phyloP scores from a whole-genome alignment of 202 grass and related monocot genomes.

The Schoenoplectus triqueter region DNA sequence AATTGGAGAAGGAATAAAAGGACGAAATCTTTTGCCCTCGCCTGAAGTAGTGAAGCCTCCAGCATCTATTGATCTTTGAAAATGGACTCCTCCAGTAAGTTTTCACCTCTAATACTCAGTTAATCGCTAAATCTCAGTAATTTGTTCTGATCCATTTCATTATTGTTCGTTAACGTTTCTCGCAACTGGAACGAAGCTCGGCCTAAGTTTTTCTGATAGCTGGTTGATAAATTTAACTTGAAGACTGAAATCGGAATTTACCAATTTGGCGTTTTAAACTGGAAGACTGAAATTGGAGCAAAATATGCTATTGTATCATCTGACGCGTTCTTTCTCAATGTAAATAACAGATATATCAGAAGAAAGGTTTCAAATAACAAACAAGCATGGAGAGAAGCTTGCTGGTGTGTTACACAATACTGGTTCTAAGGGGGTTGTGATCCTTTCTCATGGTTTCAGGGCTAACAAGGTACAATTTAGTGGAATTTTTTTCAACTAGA shows the following conservation, averaged over 20 bases:
- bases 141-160: not conserved
- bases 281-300: not conserved
- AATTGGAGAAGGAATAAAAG: not conserved
- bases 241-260: not conserved
- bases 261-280: not conserved
- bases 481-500: not conserved
- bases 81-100: constrained; percentile 6
- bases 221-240: not conserved
- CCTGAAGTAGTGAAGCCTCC: not conserved
- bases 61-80: not conserved
- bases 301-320: constrained; percentile 7
- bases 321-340: not conserved
- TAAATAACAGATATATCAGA: constrained; percentile 39
- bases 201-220: not conserved
- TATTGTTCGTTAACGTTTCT: not conserved
- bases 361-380: constrained; percentile 56
- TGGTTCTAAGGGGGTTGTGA: constrained; percentile 69
- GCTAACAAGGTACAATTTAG: constrained; percentile 59
- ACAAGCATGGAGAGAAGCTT: constrained; percentile 70
- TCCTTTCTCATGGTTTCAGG: constrained; percentile 78
- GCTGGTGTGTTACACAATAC: constrained; percentile 71
- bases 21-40: not conserved
- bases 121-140: not conserved
- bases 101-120: not conserved
- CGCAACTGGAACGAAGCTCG: not conserved